Evolutionary conservation across 257 asterid species (phyloP).

Genomic region (Forsythia viridissima): DNA sequence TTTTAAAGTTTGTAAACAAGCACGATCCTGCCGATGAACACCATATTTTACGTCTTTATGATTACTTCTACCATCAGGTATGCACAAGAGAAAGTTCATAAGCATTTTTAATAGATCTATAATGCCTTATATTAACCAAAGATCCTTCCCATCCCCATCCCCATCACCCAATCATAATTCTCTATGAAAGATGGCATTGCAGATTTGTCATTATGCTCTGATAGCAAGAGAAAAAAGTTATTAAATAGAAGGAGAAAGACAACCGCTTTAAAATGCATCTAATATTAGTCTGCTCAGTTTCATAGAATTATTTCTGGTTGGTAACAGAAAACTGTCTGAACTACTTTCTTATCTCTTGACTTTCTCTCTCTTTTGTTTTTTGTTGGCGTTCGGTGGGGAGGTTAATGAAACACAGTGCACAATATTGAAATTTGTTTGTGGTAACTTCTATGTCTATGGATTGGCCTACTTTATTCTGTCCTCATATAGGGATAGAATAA

Average conservation of each 20-base stretch:
- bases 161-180: not conserved
- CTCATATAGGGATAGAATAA: too few relatives aligned
- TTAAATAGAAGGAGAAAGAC: not conserved
- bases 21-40: conserved; percentile 79
- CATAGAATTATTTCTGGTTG: not conserved
- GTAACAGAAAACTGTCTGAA: not conserved
- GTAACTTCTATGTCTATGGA: too few relatives aligned
- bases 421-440: too few relatives aligned
- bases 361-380: too few relatives aligned
- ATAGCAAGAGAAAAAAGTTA: not conserved
- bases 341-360: too few relatives aligned
- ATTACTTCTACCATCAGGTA: conserved; percentile 93
- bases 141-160: not conserved
- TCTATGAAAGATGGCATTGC: not conserved
- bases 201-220: not conserved
- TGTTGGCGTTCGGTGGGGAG: too few relatives aligned
- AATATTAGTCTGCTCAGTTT: not conserved
- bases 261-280: too few relatives aligned
- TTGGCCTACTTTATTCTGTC: too few relatives aligned
- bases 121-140: not conserved
- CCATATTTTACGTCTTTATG: conserved; percentile 83
- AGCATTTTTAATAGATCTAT: not conserved
- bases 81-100: conserved; percentile 12
- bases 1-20: conserved; percentile 81
- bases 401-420: not conserved